A percentile compares a stretch with the other conserved stretches of the same genome.
Conservation (phyloP, 495 filamentous ascomycete genomes). For the Rostrohypoxylon terebratum region DNA sequence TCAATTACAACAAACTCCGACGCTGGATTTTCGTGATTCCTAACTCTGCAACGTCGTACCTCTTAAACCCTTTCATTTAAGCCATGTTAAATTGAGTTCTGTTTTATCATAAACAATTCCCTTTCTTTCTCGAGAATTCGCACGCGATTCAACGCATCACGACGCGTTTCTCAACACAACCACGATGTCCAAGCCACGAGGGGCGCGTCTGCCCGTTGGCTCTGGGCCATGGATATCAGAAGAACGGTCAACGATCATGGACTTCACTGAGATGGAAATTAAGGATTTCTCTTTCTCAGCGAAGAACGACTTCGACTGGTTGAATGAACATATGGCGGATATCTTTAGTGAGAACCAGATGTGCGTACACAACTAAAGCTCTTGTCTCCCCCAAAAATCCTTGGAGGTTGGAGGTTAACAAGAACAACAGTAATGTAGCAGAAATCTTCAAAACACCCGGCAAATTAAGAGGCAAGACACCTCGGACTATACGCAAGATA, state of each 20-base stretch:
- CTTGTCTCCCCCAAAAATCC: neutral
- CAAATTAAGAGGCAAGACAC: slow-evolving; percentile 93
- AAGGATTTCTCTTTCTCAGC: slow-evolving; percentile 91
- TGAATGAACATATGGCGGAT: slow-evolving; percentile 97
- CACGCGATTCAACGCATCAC: slow-evolving; percentile 38
- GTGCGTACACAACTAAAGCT: slow-evolving; percentile 60
- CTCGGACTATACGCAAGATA: slow-evolving; percentile 80
- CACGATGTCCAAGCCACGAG: slow-evolving; percentile 64
- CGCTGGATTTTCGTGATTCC: neutral
- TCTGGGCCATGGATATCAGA: slow-evolving; percentile 66
- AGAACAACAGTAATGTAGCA: slow-evolving; percentile 74
- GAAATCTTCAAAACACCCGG: slow-evolving; percentile 97
- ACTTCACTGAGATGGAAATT: slow-evolving; percentile 71
- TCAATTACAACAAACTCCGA: slow-evolving; percentile 12
- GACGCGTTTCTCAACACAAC: slow-evolving; percentile 42
- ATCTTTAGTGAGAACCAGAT: slow-evolving; percentile 88
- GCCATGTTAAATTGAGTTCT: slow-evolving; percentile 44
- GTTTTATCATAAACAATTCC: slow-evolving; percentile 12
- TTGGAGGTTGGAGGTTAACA: slow-evolving; percentile 58
- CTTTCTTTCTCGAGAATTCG: slow-evolving; percentile 6
- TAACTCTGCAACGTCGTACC: slow-evolving; percentile 2
- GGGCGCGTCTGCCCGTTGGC: slow-evolving; percentile 66
- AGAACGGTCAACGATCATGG: slow-evolving; percentile 61
- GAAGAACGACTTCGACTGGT: slow-evolving; percentile 91
- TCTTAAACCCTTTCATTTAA: slow-evolving; percentile 14